These are phyloP conservation scores for Chrysoporthe puriensis DNA, from an alignment of 2,329 filamentous ascomycete species.

Conservation along the genomic window DNA sequence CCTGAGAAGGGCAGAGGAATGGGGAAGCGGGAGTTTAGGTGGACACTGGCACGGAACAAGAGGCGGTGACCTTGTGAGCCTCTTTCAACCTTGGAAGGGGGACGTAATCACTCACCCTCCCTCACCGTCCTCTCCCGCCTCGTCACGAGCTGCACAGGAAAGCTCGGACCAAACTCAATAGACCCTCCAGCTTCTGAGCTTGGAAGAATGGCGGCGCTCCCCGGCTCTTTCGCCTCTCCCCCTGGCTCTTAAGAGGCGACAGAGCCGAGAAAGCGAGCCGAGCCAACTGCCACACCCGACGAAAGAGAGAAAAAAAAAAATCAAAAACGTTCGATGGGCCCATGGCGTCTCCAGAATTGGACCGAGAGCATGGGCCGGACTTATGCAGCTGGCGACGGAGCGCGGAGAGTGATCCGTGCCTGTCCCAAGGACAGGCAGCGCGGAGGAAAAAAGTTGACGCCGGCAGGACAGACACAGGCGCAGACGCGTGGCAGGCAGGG, in stretches of 20 bases:
- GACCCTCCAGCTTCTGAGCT: background rate
- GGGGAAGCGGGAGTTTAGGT: background rate
- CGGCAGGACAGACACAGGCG: background rate
- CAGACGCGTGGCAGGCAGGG: background rate
- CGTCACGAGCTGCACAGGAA: background rate
- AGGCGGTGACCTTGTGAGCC: background rate
- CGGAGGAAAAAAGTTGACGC: conserved; percentile 1
- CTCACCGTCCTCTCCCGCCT: background rate
- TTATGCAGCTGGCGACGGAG: background rate
- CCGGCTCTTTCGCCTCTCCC: too few relatives aligned
- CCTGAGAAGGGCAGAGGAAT: too few relatives aligned
- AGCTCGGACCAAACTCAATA: background rate
- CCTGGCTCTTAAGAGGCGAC: background rate
- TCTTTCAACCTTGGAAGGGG: background rate
- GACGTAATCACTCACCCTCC: background rate
- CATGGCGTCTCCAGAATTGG: conserved; percentile 7
- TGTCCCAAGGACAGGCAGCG: background rate
- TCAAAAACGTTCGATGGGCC: background rate
- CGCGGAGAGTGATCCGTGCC: background rate
- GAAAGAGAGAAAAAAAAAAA: too few relatives aligned
- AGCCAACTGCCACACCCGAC: background rate
- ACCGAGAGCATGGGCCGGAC: background rate
- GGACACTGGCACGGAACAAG: background rate
- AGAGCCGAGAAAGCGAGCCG: background rate
- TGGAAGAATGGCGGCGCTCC: background rate